Evolutionary conservation across 2,329 filamentous ascomycete species (phyloP), one percentile per base, ranked within the genome.

Genomic region (Blastomyces silverae): DNA sequence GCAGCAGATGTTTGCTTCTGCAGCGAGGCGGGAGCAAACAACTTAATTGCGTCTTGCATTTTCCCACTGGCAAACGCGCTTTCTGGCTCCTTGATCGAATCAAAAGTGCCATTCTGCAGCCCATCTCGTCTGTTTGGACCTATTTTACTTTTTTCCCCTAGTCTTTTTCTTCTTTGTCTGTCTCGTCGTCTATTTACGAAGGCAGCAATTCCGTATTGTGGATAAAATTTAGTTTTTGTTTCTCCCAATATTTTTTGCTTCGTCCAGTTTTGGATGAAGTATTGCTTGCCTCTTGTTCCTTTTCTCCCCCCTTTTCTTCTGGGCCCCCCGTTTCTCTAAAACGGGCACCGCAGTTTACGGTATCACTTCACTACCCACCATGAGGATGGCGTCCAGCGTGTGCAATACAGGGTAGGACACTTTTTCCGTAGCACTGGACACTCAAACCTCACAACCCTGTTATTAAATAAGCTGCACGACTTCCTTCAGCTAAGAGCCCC

Each of bases 391-490:
- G 39, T 48, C 25, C 15, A 22, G 56, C 31, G 37, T 59, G 56
- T 22, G 56, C 10, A 44, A 42, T 59, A 20, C 37, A 15, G 5
- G 39, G 37, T 59, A 44, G 56, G 56, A 59, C 56, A 59, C 53
- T 56, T 44, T 25, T 28, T 59, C 22, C 5, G 56, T 59, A 37
- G 56, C 20, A 59, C 56, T 59, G 56, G 22, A n/a, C 22, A 11
- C 22, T 28, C 37, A 44, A 22, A 34, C 48, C 67, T 61, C 64
- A 62, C 62, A 52, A 55, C 58, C 44, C 48, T 17, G 48, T 52
- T 37, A 20, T 50, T 61, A 52, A 44, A 34, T 37, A 61, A 59
- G n/a, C 56, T 44, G 56, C 56, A 59, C 56, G 10, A 59, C 20
- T 59, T 44, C 37, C 55, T 39, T 53, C 55, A 37, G 37, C 22